Conservation (phyloP, 2,329 filamentous ascomycete species). For the Emericellopsis atlantica region DNA sequence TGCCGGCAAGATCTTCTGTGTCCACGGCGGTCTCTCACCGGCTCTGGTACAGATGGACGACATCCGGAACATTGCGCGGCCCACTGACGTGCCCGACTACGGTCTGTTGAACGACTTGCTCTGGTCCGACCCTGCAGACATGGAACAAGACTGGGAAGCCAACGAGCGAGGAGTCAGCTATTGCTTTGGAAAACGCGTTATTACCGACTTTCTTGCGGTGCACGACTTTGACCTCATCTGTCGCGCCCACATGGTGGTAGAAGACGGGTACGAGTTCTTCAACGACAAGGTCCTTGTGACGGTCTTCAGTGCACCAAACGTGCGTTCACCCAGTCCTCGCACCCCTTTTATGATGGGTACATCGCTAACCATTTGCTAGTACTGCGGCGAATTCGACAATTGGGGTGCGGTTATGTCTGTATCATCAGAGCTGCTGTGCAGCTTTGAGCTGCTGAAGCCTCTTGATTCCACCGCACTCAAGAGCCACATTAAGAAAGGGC, state of each 20-base stretch:
- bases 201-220: conserved; percentile 84
- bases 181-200: conserved; percentile 96
- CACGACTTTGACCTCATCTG: conserved; percentile 98
- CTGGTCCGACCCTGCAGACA: conserved; percentile 96
- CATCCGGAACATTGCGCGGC: conserved; percentile 87
- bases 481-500: conserved; percentile 96
- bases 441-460: conserved; percentile 92
- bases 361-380: conserved; percentile 37
- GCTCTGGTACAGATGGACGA: conserved; percentile 95
- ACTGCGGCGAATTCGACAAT: conserved; percentile 98
- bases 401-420: conserved; percentile 99
- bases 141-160: conserved; percentile 96
- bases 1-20: conserved; percentile 93
- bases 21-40: conserved; percentile 88
- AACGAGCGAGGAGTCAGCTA: conserved; percentile 97
- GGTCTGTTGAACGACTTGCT: conserved; percentile 88
- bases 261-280: conserved; percentile 98
- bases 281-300: conserved; percentile 90
- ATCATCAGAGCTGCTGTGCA: conserved; percentile 83
- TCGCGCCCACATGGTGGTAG: conserved; percentile 96
- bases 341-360: no score
- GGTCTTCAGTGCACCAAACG: conserved; percentile 94
- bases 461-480: conserved; percentile 92
- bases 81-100: conserved; percentile 95
- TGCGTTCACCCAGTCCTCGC: conserved; percentile 35